Base-by-base conservation (phyloP, 2,329 filamentous ascomycete species). In the Sordariomycetes sp. region DNA sequence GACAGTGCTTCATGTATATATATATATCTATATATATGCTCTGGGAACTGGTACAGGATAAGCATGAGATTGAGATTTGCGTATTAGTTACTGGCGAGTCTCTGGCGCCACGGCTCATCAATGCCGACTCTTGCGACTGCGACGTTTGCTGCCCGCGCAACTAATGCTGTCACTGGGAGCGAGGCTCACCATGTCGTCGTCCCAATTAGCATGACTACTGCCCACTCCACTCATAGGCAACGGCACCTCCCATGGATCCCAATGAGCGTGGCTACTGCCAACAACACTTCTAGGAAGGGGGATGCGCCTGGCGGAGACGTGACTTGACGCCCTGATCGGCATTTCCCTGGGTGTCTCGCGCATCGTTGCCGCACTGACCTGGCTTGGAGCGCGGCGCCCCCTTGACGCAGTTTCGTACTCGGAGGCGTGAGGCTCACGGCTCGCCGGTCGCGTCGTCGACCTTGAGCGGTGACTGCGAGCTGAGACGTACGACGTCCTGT, bases 101-200 rank as follows among this genome's bases (percentile, higher is more conserved):
- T n/a, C n/a, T n/a, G n/a, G n/a, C n/a, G n/a, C n/a, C 23, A 25
- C 15, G 11, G 14, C 10, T 18, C n/a, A n/a, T 21, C 20, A 34
- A 28, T 29, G 24, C 11, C 17, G 32, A 17, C 19, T 12, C 26
- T 18, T 32, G 15, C 30, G 35, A 20, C 27, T 32, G 11, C 49
- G 42, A 37, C 46, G 44, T 35, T 48, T 51, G 39, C 44, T 63
- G 16, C 72, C 74, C n/a, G 77, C 63, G 43, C 70, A 73, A 48
- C 72, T 77, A 36, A 79, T 75, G 46, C 74, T 79, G 47, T 79
- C 75, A 44, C 66, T 70, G 2, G 75, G 75, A 28, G 66, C 71
- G 23, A 79, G 57, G 44, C 70, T 76, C 32, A 60, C 64, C 33
- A 56, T 53, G 42, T 75, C 70, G 25, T 69, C 64, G 8, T 69